Evolutionary conservation across 2,329 filamentous ascomycete species (phyloP), one percentile per base, ranked within the genome.

Genomic region (Ceratocystiopsis minuta): DNA sequence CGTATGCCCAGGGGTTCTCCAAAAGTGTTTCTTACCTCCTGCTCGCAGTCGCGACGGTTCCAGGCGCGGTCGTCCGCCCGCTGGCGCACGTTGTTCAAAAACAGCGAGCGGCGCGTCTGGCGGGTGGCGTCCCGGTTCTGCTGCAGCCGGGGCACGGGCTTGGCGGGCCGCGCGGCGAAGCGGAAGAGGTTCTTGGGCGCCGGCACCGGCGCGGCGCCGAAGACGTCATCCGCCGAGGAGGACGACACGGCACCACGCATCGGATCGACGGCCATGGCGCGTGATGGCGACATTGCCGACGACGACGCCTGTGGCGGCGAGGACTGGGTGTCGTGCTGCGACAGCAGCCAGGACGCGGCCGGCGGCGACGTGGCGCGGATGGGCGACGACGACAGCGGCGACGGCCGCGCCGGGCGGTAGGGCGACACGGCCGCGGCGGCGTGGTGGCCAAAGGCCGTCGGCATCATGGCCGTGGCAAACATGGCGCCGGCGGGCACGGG

Each of bases 71-170:
- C 72, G 36, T 79, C 72, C 3, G 66, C 61, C 35, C 70, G 67
- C 51, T 74, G 68, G 45, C 72, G 65, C 16, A 80, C 75, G 40
- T 68, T 80, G 53, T 75, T 72, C 45, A 88, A 60, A 51, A 88
- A 88, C 43, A 80, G 62, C 31, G 71, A 70, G 38, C 81, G 65
- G 44, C 82, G 63, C 42, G 69, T 64, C 53, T 83, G 76, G 43
- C 75, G 72, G 1, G 66, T 64, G 16, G 72, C 72, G 53, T 85
- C 72, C 40, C 72, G 66, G 46, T 61, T 69, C 48, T 70, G 68
- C 16, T 76, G 59, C 7, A 80, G 33, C 51, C 0, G 48, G 78
- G 80, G 46, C 80, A 83, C 33, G 68, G 36, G 65, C 46, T 78
- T 78, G 42, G 66, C 60, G 14, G 64, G 62, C 15, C 74, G 67